phyloP scores from a whole-genome alignment of 176 grass and related monocot genomes.

The Cocos nucifera region DNA sequence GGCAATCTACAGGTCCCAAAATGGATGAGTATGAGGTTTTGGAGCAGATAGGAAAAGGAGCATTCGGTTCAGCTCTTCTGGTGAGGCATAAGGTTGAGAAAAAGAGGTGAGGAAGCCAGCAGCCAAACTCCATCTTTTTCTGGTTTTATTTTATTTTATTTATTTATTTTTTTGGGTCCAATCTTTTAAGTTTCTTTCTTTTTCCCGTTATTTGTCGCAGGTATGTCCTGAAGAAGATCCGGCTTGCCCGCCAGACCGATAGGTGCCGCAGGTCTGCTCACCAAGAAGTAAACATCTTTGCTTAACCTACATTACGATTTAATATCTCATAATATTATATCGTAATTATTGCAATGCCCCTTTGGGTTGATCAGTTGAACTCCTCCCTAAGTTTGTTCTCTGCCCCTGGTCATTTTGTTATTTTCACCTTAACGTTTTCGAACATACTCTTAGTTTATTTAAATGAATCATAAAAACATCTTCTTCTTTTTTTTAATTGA shows the following conservation, averaged over 20 bases:
- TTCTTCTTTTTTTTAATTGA: no score
- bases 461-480: no score
- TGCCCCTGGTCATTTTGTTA: no score
- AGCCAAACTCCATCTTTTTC: neutral
- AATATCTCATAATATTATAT: no score
- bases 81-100: slow-evolving; percentile 93
- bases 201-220: slow-evolving; percentile 14
- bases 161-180: no score
- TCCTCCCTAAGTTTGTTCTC: no score
- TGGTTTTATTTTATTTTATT: neutral
- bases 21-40: slow-evolving; percentile 97
- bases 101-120: slow-evolving; percentile 55
- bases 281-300: slow-evolving; percentile 53
- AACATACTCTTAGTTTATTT: no score
- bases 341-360: no score
- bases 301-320: no score
- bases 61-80: slow-evolving; percentile 86
- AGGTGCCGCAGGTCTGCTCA: slow-evolving; percentile 80
- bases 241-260: slow-evolving; percentile 75
- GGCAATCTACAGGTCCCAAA: slow-evolving; percentile 12
- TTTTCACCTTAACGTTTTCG: no score
- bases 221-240: slow-evolving; percentile 96
- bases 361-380: no score
- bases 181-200: neutral
- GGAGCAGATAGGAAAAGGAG: slow-evolving; percentile 97